These are phyloP conservation scores for Thielaviopsis ethacetica DNA, from an alignment of 2,329 filamentous ascomycete genomes.

Conservation along the genomic window DNA sequence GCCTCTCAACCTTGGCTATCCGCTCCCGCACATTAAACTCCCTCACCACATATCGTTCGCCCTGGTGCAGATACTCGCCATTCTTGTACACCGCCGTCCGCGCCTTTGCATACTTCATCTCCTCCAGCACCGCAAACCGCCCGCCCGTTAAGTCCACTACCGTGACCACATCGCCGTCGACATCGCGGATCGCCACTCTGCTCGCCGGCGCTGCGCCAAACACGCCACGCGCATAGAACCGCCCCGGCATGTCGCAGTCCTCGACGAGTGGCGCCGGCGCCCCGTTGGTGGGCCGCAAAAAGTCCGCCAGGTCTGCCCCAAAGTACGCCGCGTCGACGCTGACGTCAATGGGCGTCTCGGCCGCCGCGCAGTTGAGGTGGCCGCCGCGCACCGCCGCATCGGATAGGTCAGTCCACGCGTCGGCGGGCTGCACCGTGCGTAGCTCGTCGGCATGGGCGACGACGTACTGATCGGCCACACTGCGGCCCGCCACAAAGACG, in stretches of 20 bases:
- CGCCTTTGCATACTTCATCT: constrained; percentile 88
- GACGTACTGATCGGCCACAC: constrained; percentile 85
- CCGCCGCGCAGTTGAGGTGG: constrained; percentile 87
- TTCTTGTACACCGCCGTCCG: constrained; percentile 95
- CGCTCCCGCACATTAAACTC: constrained; percentile 69
- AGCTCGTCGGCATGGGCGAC: constrained; percentile 94
- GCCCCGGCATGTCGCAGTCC: constrained; percentile 35
- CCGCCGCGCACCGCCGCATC: constrained; percentile 87
- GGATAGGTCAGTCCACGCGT: constrained; percentile 77
- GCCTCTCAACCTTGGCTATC: constrained; percentile 62
- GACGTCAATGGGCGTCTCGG: constrained; percentile 82
- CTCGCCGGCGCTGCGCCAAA: constrained; percentile 75
- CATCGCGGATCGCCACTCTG: constrained; percentile 77
- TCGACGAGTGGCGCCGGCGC: neutral
- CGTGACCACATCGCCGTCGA: constrained; percentile 78
- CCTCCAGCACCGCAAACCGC: constrained; percentile 74
- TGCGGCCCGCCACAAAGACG: constrained; percentile 74
- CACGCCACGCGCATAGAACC: constrained; percentile 76
- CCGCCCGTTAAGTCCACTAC: constrained; percentile 77
- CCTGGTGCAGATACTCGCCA: constrained; percentile 92
- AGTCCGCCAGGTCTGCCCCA: constrained; percentile 38
- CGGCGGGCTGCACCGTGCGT: constrained; percentile 78
- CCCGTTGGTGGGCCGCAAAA: constrained; percentile 22
- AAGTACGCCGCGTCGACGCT: constrained; percentile 66
- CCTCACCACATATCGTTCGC: constrained; percentile 79